Evolutionary conservation across 139 green algal species (phyloP).

Genomic region (Asterochloris sp.): DNA sequence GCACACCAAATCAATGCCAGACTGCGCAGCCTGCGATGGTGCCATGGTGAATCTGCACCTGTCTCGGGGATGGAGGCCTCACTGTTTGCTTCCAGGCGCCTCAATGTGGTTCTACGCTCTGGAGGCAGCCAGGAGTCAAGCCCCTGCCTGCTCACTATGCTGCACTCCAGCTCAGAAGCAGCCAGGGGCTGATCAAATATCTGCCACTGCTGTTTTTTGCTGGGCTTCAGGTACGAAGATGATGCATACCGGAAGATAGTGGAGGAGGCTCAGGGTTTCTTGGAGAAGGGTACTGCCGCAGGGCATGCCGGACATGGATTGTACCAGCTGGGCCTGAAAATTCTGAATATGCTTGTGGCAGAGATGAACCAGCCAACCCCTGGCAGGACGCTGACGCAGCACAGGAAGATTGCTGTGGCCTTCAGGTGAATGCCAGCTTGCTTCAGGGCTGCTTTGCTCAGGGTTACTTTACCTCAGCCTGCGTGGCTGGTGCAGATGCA

Average conservation of each 20-base stretch:
- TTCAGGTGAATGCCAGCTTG: constrained; percentile 30
- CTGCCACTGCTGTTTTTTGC: too few species aligned
- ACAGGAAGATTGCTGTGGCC: constrained; percentile 79
- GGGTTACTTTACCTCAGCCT: constrained; percentile 21
- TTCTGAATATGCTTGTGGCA: constrained; percentile 84
- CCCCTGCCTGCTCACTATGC: too few species aligned
- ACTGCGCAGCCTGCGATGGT: too few species aligned
- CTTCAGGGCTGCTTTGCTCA: constrained; percentile 11
- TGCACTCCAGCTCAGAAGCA: too few species aligned
- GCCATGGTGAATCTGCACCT: too few species aligned
- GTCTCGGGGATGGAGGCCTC: too few species aligned
- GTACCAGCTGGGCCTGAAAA: constrained; percentile 88
- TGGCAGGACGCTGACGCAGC: constrained; percentile 86
- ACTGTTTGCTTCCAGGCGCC: too few species aligned
- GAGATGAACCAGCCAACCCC: constrained; percentile 92
- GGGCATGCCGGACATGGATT: constrained; percentile 37
- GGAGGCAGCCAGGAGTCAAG: too few species aligned
- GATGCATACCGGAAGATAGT: constrained; percentile 78
- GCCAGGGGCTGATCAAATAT: too few species aligned
- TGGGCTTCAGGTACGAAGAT: constrained; percentile 62
- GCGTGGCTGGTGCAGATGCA: too few species aligned
- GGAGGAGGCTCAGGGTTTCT: constrained; percentile 75
- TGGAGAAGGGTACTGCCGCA: constrained; percentile 38
- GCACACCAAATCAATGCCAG: too few species aligned
- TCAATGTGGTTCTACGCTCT: too few species aligned